A percentile compares a stretch with the other conserved stretches of the same genome.
phyloP scores from a whole-genome alignment of 805 yeast genomes.

The Metschnikowia proteae region DNA sequence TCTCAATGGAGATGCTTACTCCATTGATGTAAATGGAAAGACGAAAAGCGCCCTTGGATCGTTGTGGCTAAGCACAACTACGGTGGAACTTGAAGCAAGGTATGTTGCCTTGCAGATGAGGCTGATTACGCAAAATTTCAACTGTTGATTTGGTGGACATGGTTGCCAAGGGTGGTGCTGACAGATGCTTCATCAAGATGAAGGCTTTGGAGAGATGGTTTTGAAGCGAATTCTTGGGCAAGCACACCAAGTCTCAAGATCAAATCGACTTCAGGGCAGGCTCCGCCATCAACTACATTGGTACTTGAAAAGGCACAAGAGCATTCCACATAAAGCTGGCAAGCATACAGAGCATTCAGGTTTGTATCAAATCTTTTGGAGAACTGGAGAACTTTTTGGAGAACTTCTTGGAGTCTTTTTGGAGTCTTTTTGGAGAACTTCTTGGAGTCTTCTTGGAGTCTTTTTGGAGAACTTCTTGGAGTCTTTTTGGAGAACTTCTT shows the following conservation, averaged over 20 bases:
- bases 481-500: no score
- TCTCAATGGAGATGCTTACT: constrained; percentile 67
- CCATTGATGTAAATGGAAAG: constrained; percentile 95
- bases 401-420: no score
- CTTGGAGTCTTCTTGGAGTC: no score
- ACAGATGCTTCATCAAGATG: constrained; percentile 75
- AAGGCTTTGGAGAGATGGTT: constrained; percentile 70
- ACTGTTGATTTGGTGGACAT: constrained; percentile 41
- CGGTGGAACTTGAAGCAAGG: constrained; percentile 99
- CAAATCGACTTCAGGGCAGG: constrained; percentile 97
- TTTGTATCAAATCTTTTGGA: neutral
- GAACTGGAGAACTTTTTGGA: no score
- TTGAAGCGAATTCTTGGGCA: constrained; percentile 62
- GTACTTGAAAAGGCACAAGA: constrained; percentile 38
- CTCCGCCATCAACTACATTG: constrained; percentile 91
- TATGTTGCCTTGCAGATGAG: constrained; percentile 91
- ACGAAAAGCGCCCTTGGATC: constrained; percentile 80
- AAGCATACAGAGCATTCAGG: neutral
- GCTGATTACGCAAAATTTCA: constrained; percentile 73
- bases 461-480: no score
- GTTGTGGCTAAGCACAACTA: constrained; percentile 97
- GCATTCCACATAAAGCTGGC: neutral
- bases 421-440: no score
- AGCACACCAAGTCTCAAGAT: constrained; percentile 96
- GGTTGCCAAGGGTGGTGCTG: constrained; percentile 74